Conservation (phyloP, 139 green algal species). For the Chlamydomonas incerta region DNA sequence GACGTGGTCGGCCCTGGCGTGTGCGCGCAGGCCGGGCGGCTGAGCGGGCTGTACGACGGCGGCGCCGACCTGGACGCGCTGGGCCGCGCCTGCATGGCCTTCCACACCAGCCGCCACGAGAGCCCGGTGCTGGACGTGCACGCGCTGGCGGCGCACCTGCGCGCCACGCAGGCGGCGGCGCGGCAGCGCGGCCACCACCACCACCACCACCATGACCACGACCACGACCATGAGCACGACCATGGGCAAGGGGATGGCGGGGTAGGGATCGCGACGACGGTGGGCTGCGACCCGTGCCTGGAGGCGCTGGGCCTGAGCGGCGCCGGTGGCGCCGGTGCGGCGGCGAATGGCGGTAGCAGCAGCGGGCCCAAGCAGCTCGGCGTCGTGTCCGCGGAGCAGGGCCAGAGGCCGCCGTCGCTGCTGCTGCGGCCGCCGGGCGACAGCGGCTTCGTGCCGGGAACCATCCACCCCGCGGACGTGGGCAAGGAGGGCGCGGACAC, state of each 20-base stretch:
- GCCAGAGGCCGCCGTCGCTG: neutral
- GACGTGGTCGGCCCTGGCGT: too few species aligned
- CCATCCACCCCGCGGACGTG: too few species aligned
- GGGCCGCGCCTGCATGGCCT: neutral
- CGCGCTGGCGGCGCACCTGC: neutral
- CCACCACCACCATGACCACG: neutral
- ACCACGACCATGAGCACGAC: neutral
- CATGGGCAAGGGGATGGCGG: neutral
- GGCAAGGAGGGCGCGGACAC: neutral
- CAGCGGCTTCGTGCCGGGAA: neutral
- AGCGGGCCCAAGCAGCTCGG: neutral
- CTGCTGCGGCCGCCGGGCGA: neutral
- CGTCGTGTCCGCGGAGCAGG: neutral
- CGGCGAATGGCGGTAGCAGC: neutral
- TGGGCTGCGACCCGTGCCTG: too few species aligned
- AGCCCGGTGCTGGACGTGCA: slow-evolving; percentile 23
- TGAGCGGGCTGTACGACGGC: slow-evolving; percentile 36
- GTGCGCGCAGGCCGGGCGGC: slow-evolving; percentile 4
- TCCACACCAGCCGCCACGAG: slow-evolving; percentile 28
- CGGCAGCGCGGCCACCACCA: neutral
- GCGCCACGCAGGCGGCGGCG: neutral
- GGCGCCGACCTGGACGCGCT: slow-evolving; percentile 23
- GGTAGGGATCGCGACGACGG: neutral
- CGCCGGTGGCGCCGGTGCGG: too few species aligned
- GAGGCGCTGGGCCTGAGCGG: too few species aligned